Base-by-base conservation (phyloP, 257 asterid genomes). In the Handroanthus guayacan region DNA sequence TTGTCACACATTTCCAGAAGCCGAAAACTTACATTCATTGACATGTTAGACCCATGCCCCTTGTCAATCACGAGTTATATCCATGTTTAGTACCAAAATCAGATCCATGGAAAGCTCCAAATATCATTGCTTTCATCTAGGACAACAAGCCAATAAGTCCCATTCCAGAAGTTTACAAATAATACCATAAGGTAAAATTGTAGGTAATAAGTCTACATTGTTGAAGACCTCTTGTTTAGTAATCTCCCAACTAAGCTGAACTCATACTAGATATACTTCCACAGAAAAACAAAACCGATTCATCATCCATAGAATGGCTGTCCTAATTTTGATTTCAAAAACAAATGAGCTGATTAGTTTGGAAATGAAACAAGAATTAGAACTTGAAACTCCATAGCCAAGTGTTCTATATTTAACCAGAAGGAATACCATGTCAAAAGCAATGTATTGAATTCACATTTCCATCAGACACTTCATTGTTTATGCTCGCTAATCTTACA, bases 71-170 rank as follows among this genome's bases (percentile, higher is more conserved):
- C 3, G 9, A 31, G 62, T 66, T 12, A 43, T 9, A 54, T 47
- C 62, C 69, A 75, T 20, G 72, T 36, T 54, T n/a, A 62, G 16
- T 48, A 43, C 48, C 70, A 5, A 62, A 18, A 55, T 9, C 11
- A 18, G 16, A 1, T 17, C 17, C 14, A 58, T 4, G 48, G 34
- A 48, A 58, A 9, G 16, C 48, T 17, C n/a, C 8, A 9, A 12
- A 8, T 25, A 38, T 25, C 7, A 57, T n/a, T 13, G 51, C 41
- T 69, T 20, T 80, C 60, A 34, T 69, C 73, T 9, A 10, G n/a
- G 38, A 25, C 17, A 39, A 48, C 12, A 14, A 41, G 63, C 50
- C 14, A 45, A 37, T 6, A 64, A 71, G 71, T 58, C 25, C 63
- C 51, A 43, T 64, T 45, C 45, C 16, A 31, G 25, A 74, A 63